Percentiles rank a stretch among this genome's conserved stretches.
Conservation (phyloP, 73 alveolate genomes). For the Halteria grandinella region DNA sequence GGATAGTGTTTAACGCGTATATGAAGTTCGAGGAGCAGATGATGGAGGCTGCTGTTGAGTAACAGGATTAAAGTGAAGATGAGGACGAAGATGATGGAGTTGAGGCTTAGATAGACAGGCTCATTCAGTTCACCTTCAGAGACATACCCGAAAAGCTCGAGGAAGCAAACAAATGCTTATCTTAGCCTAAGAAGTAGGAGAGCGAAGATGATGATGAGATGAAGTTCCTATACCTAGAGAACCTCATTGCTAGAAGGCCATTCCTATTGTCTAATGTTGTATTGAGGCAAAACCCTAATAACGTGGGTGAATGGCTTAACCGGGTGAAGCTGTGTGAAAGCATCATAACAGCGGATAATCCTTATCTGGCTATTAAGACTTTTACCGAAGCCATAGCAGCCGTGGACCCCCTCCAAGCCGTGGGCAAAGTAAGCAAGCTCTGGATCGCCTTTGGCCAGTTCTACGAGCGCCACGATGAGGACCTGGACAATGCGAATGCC, state of each 20-base stretch:
- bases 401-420: constrained; percentile 86
- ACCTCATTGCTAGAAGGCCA: constrained; percentile 90
- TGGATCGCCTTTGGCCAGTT: constrained; percentile 89
- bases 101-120: constrained; percentile 36
- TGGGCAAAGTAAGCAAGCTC: constrained; percentile 90
- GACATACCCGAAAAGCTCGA: constrained; percentile 29
- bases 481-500: constrained; percentile 71
- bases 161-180: constrained; percentile 42
- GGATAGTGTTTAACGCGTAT: constrained; percentile 94
- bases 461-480: constrained; percentile 71
- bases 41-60: constrained; percentile 56
- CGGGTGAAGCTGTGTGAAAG: constrained; percentile 82
- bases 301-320: constrained; percentile 94
- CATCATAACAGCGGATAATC: constrained; percentile 55
- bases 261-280: constrained; percentile 84
- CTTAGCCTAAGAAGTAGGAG: constrained; percentile 26
- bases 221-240: constrained; percentile 80
- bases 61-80: constrained; percentile 64
- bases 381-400: constrained; percentile 91
- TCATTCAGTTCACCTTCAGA: constrained; percentile 26
- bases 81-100: constrained; percentile 66
- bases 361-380: constrained; percentile 74
- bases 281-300: constrained; percentile 92
- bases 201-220: constrained; percentile 71
- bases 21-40: constrained; percentile 91